Percentiles rank a stretch among this genome's conserved stretches.
Evolutionary conservation across 768 basidiomycete species (phyloP).

Genomic region (Leccinum arenicola): DNA sequence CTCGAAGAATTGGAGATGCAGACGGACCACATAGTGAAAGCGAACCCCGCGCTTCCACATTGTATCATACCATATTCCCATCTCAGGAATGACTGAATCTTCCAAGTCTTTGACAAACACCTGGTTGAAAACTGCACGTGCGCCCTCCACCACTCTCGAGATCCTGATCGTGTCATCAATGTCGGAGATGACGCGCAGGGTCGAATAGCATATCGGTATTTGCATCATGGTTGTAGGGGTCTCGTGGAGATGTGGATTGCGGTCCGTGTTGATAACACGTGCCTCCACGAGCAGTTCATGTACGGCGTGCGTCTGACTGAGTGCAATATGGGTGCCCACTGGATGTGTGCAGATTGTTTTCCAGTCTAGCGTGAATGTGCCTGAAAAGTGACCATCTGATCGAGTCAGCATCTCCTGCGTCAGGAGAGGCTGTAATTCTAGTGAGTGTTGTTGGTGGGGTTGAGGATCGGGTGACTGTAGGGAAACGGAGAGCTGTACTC

Average conservation of each 20-base stretch:
- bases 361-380: constrained; percentile 63
- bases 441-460: constrained; percentile 26
- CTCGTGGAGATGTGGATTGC: constrained; percentile 40
- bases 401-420: constrained; percentile 53
- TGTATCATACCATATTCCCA: constrained; percentile 72
- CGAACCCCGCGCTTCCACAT: constrained; percentile 72
- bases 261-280: constrained; percentile 39
- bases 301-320: constrained; percentile 41
- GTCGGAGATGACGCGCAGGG: constrained; percentile 83
- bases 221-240: constrained; percentile 27
- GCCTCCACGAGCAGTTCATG: constrained; percentile 56
- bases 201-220: constrained; percentile 56
- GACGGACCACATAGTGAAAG: constrained; percentile 87
- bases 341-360: constrained; percentile 64
- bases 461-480: constrained; percentile 26
- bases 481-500: constrained; percentile 62
- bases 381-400: constrained; percentile 72
- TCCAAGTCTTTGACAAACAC: constrained; percentile 85
- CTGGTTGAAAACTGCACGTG: constrained; percentile 81
- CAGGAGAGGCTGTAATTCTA: constrained; percentile 45
- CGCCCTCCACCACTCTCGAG: constrained; percentile 75
- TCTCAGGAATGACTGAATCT: constrained; percentile 78
- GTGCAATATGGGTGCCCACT: constrained; percentile 52
- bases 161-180: constrained; percentile 83
- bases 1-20: not conserved